Conservation (phyloP, 352 stramenopile species). For the Phytophthora pseudosyringae region DNA sequence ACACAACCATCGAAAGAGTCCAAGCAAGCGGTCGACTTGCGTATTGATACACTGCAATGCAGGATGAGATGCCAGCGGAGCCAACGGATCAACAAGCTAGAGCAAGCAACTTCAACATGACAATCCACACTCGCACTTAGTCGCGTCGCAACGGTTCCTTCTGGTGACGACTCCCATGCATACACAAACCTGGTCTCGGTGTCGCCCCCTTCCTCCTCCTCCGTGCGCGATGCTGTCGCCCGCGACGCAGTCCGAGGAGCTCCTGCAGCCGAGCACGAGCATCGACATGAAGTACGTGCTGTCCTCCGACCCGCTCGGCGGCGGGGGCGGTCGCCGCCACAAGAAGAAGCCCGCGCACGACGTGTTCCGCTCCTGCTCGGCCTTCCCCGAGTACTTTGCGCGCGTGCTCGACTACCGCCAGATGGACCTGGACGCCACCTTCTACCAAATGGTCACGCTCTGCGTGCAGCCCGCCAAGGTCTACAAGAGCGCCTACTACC, state of each 20-base stretch:
- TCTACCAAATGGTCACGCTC: slow-evolving; percentile 91
- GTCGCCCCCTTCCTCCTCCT: slow-evolving; percentile 6
- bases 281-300: slow-evolving; percentile 40
- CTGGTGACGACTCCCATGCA: slow-evolving; percentile 8
- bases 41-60: too few species aligned
- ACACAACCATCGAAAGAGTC: too few species aligned
- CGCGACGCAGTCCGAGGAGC: slow-evolving; percentile 24
- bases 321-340: neutral
- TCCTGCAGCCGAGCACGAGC: slow-evolving; percentile 33
- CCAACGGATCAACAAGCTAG: too few species aligned
- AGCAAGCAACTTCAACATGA: slow-evolving; percentile 6
- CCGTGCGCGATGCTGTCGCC: slow-evolving; percentile 28
- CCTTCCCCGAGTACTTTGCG: slow-evolving; percentile 84
- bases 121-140: slow-evolving; percentile 20
- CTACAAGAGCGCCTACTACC: slow-evolving; percentile 89
- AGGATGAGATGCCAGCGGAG: too few species aligned
- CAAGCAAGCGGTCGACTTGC: too few species aligned
- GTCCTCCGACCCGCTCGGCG: neutral
- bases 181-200: neutral
- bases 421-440: slow-evolving; percentile 90
- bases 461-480: slow-evolving; percentile 86
- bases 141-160: neutral
- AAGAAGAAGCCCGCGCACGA: slow-evolving; percentile 34
- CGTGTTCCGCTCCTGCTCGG: slow-evolving; percentile 79
- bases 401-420: slow-evolving; percentile 84